A percentile compares a stretch with the other conserved stretches of the same genome.
Conservation (phyloP, 805 yeast species). For the Yarrowia sp. region DNA sequence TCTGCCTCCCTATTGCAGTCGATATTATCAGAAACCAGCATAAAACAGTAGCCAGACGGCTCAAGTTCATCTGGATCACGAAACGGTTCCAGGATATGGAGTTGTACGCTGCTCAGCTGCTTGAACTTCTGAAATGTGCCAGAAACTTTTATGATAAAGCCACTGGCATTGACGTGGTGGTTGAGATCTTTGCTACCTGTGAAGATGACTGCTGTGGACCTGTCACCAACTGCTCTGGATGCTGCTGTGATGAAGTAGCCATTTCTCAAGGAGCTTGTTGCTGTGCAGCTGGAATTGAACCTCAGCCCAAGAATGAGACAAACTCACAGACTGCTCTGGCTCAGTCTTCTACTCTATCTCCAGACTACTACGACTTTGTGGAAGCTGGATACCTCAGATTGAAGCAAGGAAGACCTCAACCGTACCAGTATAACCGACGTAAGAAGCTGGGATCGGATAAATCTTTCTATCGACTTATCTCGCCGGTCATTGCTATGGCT, state of each 20-base stretch:
- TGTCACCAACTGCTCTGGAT: background rate
- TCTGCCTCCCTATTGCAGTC: slow-evolving; percentile 47
- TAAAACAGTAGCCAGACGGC: slow-evolving; percentile 9
- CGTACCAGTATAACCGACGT: slow-evolving; percentile 5
- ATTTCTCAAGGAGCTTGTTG: slow-evolving; percentile 1
- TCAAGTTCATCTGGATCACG: slow-evolving; percentile 22
- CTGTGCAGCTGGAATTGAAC: slow-evolving; percentile 8
- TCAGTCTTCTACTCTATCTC: background rate
- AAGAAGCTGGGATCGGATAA: slow-evolving; percentile 13
- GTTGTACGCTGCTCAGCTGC: background rate
- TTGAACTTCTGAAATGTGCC: background rate
- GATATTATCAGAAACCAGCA: slow-evolving; percentile 41
- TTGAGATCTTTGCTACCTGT: slow-evolving; percentile 20
- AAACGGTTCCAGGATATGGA: slow-evolving; percentile 22
- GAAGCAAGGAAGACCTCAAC: slow-evolving; percentile 18
- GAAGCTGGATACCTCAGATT: slow-evolving; percentile 5
- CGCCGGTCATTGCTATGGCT: slow-evolving; percentile 6
- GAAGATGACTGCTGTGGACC: slow-evolving; percentile 23
- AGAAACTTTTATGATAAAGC: background rate
- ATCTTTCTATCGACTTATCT: slow-evolving; percentile 18
- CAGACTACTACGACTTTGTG: slow-evolving; percentile 15
- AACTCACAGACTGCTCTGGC: background rate
- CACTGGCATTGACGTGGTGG: slow-evolving; percentile 9
- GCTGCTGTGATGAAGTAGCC: slow-evolving; percentile 19
- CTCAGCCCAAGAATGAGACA: slow-evolving; percentile 11